A percentile compares a stretch with the other conserved stretches of the same genome.
Evolutionary conservation across 148 eudicot species (phyloP).

Genomic region (Diospyros kaki): DNA sequence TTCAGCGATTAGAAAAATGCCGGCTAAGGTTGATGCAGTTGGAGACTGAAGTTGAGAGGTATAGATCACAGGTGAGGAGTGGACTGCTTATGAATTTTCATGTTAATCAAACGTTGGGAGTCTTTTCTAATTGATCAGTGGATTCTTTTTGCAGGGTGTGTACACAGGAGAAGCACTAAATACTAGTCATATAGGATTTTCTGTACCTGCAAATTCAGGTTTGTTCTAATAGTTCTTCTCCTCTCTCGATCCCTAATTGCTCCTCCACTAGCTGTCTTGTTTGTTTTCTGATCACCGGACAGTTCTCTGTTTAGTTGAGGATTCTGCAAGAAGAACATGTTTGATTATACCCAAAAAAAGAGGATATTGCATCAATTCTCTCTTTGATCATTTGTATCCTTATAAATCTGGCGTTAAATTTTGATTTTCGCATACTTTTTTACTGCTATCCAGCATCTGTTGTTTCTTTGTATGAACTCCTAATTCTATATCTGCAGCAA

Average conservation of each 20-base stretch:
- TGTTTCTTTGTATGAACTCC: neutral
- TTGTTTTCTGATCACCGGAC: neutral
- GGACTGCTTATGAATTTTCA: neutral
- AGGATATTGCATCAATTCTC: neutral
- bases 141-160: constrained; percentile 31
- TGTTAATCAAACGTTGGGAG: neutral
- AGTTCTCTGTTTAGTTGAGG: too few species aligned
- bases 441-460: neutral
- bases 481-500: constrained; percentile 30
- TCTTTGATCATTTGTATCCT: neutral
- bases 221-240: neutral
- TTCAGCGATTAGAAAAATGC: constrained; percentile 72
- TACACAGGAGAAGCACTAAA: constrained; percentile 23
- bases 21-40: constrained; percentile 67
- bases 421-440: neutral
- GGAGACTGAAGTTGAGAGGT: constrained; percentile 60
- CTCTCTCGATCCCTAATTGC: neutral
- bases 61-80: constrained; percentile 58
- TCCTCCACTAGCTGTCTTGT: neutral
- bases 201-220: constrained; percentile 49
- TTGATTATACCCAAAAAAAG: too few species aligned
- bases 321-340: too few species aligned
- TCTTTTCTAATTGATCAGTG: constrained; percentile 9
- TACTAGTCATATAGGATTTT: constrained; percentile 25
- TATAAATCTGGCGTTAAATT: neutral